Evolutionary conservation across 2,329 filamentous ascomycete species (phyloP).

Genomic region (Aspergillus fumigatiaffinis): DNA sequence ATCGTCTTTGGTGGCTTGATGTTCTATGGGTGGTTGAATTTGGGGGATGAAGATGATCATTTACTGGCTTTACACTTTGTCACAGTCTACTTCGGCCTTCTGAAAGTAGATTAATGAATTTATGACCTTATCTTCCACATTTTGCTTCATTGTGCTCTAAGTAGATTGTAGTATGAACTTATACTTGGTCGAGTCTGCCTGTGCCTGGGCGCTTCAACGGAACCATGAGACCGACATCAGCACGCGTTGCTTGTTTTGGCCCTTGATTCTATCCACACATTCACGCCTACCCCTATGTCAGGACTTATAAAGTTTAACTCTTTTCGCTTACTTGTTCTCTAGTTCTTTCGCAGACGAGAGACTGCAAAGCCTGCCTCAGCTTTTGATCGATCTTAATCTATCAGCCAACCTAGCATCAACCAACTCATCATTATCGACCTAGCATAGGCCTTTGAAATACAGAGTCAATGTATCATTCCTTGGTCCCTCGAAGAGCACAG

Average conservation of each 20-base stretch:
- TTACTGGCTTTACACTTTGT: not conserved
- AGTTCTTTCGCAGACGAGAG: no score
- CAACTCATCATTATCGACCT: not conserved
- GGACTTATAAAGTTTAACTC: not conserved
- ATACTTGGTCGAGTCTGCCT: not conserved
- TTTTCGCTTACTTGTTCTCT: no score
- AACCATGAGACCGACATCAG: not conserved
- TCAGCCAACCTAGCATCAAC: not conserved
- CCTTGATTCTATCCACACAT: not conserved
- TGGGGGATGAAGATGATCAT: not conserved
- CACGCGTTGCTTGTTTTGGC: not conserved
- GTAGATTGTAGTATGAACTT: not conserved
- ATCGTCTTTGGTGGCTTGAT: not conserved
- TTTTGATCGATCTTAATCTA: no score
- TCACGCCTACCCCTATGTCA: not conserved
- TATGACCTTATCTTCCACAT: not conserved
- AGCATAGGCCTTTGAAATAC: not conserved
- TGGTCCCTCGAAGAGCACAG: not conserved
- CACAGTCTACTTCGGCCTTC: not conserved
- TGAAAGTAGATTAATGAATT: not conserved
- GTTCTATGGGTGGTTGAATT: not conserved
- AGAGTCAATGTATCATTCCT: not conserved
- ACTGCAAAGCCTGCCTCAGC: not conserved
- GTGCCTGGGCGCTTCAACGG: not conserved
- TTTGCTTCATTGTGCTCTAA: constrained; percentile 10